Conservation (phyloP, 305 asterid species). For the Fraxinus baroniana region DNA sequence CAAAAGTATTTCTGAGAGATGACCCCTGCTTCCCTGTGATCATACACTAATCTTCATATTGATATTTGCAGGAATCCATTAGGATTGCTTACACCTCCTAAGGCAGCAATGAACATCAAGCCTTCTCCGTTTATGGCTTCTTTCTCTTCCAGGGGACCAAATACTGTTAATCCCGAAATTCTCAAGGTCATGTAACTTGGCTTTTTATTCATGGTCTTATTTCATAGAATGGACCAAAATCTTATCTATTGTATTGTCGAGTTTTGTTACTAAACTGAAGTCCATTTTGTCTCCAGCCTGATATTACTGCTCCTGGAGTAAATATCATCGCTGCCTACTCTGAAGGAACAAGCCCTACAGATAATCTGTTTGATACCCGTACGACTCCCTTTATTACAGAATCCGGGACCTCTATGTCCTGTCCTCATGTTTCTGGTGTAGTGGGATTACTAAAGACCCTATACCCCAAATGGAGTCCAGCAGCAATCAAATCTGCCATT, state of each 20-base stretch:
- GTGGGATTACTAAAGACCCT: slow-evolving; percentile 59
- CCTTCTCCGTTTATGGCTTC: slow-evolving; percentile 61
- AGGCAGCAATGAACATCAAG: slow-evolving; percentile 17
- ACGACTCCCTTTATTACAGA: slow-evolving; percentile 30
- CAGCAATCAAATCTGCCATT: slow-evolving; percentile 69
- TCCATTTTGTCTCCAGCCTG: slow-evolving; percentile 42
- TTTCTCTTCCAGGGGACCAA: slow-evolving; percentile 79
- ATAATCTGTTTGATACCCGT: slow-evolving; percentile 25
- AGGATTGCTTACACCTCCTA: slow-evolving; percentile 43
- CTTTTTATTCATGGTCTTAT: not conserved
- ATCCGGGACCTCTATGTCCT: slow-evolving; percentile 82
- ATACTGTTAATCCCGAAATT: slow-evolving; percentile 47
- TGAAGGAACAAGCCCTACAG: slow-evolving; percentile 36
- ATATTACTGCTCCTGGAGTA: slow-evolving; percentile 75
- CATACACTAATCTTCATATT: not conserved
- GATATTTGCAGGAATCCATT: slow-evolving; percentile 37
- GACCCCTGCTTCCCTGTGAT: not conserved
- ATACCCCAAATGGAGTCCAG: slow-evolving; percentile 75
- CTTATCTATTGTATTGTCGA: not conserved
- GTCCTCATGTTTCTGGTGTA: slow-evolving; percentile 77
- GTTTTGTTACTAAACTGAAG: not conserved
- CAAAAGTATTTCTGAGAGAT: not conserved
- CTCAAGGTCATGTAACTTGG: slow-evolving; percentile 50
- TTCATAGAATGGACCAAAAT: not conserved
- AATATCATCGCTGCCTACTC: slow-evolving; percentile 58